These are phyloP conservation scores for Claviceps sp. DNA, from an alignment of 2,329 filamentous ascomycete genomes.

Conservation along the genomic window DNA sequence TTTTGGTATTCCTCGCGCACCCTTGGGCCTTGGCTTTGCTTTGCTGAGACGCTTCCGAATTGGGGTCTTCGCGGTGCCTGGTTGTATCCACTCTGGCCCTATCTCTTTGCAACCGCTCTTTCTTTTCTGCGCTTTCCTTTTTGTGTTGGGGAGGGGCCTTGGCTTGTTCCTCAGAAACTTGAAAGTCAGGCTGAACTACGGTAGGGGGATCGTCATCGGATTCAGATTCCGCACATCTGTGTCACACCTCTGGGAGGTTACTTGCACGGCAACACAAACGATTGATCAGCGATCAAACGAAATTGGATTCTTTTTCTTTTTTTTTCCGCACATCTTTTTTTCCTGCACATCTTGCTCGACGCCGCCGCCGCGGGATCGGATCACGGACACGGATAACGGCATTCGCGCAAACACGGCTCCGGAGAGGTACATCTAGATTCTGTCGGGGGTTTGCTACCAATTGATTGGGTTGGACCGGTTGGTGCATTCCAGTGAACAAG, in stretches of 20 bases:
- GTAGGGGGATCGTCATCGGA: not conserved
- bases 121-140: not conserved
- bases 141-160: not conserved
- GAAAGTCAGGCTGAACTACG: not conserved
- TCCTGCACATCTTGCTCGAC: not conserved
- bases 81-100: not conserved
- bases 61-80: not conserved
- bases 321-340: not conserved
- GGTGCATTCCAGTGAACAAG: slow-evolving; percentile 1
- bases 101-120: not conserved
- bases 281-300: not conserved
- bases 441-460: not conserved
- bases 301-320: not conserved
- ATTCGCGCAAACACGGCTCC: too few relatives aligned
- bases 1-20: not conserved
- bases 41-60: not conserved
- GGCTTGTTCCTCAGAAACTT: not conserved
- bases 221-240: not conserved
- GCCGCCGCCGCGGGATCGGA: not conserved
- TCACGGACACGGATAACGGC: too few relatives aligned
- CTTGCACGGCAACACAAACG: not conserved
- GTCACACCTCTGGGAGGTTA: slow-evolving; percentile 1
- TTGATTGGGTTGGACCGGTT: not conserved
- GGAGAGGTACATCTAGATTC: not conserved
- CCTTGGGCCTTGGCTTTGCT: not conserved